Base-by-base conservation (phyloP, 1,139 yeast genomes). In the Hemisphaericaspora xylanilytica region DNA sequence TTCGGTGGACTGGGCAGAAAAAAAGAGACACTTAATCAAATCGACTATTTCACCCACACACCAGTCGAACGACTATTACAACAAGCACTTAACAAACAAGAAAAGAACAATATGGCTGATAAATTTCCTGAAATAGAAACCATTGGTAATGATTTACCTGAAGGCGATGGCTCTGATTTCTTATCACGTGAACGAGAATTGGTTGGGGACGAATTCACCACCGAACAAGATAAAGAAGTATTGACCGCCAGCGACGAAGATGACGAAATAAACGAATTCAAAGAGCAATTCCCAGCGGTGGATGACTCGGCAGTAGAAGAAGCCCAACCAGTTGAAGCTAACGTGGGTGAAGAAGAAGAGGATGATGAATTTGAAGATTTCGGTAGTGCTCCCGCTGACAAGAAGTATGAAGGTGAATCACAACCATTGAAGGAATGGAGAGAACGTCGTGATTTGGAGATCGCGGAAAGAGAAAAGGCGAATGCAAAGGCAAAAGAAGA, bases 71-170 rank as follows among this genome's bases (percentile, higher is more conserved):
- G n/a, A n/a, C n/a, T n/a, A n/a, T n/a, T n/a, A n/a, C n/a, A n/a
- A n/a, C n/a, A n/a, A 11, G 12, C 26, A 24, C 10, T 9, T 9
- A 8, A 18, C 5, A 17, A 12, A 15, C 9, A 11, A 11, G 5
- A 32, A 9, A 31, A 25, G 15, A 14, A 35, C 27, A 62, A 42
- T 44, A 86, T 86, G 95, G 83, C 92, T 51, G 90, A 86, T 53
- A 85, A 85, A 61, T 90, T 84, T 63, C 96, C 96, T 33, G 87
- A 87, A 44, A 74, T 89, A 52, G 90, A 84, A 43, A 73, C 75
- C 36, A 61, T 70, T 41, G 69, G 60, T 42, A 65, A 60, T 36
- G 66, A 59, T 36, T 52, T 60, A 27, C 64, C 70, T 17, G 22
- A 33, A 18, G 45, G 34, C 12, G 65, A 55, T 17, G 64, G 52